Conservation (phyloP, 805 yeast species). For the Saccharomycopsis sp. region DNA sequence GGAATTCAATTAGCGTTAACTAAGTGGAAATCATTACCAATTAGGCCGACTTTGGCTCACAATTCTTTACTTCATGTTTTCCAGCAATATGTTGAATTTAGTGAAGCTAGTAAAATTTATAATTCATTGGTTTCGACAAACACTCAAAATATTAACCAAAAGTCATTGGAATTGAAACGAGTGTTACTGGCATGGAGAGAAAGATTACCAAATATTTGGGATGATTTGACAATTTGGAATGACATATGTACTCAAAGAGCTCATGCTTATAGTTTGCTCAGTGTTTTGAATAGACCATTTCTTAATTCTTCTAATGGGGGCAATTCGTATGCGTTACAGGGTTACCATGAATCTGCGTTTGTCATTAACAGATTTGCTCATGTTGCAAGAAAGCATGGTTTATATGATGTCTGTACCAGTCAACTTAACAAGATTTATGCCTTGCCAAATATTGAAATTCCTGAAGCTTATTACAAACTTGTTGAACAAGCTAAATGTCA, state of each 20-base stretch:
- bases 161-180: constrained; percentile 88
- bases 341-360: constrained; percentile 99
- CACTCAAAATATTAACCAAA: constrained; percentile 83
- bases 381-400: constrained; percentile 91
- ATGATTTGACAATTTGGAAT: constrained; percentile 95
- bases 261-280: constrained; percentile 93
- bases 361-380: constrained; percentile 97
- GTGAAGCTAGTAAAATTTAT: constrained; percentile 94
- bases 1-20: constrained; percentile 89
- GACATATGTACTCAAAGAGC: constrained; percentile 97
- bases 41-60: constrained; percentile 70
- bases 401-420: constrained; percentile 93
- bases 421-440: constrained; percentile 92
- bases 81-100: constrained; percentile 94
- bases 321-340: constrained; percentile 88
- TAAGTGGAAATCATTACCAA: constrained; percentile 89
- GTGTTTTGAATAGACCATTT: constrained; percentile 88
- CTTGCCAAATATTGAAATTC: constrained; percentile 94
- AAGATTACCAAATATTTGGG: constrained; percentile 93
- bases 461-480: constrained; percentile 91
- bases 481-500: constrained; percentile 98
- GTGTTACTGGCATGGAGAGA: constrained; percentile 98
- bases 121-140: constrained; percentile 81
- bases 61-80: constrained; percentile 84
- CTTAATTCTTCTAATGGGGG: constrained; percentile 41